Evolutionary conservation across 345 rosid species (phyloP), one percentile per base, ranked within the genome.

Genomic region (Gossypium ekmanianum): DNA sequence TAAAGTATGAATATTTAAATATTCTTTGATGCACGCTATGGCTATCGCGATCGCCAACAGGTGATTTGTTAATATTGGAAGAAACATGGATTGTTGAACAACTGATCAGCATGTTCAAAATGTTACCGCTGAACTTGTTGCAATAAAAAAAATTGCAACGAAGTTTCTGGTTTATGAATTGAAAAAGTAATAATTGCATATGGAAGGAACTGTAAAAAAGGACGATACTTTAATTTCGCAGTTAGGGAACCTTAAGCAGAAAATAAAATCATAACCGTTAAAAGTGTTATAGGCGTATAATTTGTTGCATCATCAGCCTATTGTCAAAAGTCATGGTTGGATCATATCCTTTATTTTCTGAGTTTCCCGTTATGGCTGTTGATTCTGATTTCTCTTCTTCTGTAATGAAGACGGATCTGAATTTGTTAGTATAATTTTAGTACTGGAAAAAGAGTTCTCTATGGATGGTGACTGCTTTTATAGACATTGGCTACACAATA

Each of bases 81-180:
- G 10, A n/a, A n/a, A 10, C 3, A 18, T 50, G 48, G 51, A 62
- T 59, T 68, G n/a, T 55, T 50, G 34, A 59, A 55, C 34, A 47
- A 44, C 43, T 57, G 47, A 56, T 17, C 11, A 20, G 8, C 22
- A 48, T 65, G 67, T 57, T 67, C 39, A 52, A 18, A 69, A 29
- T 73, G 29, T 34, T 73, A 54, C 61, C 2, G 17, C n/a, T 77
- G 73, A 71, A 74, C 8, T 74, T 47, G 57, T 54, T 11, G 41
- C 10, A 18, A 26, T 64, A n/a, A 11, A 64, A 62, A 51, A 9
- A 64, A 41, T 41, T 4, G 18, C 16, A 2, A 43, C 18, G 51
- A 1, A 64, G 26, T n/a, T 41, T 64, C 68, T n/a, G 22, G 45
- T 9, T 64, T 34, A 39, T 64, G 50, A 64, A 61, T n/a, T 64